Evolutionary conservation across 495 filamentous ascomycete species (phyloP).

Genomic region (Penicillium canariense): DNA sequence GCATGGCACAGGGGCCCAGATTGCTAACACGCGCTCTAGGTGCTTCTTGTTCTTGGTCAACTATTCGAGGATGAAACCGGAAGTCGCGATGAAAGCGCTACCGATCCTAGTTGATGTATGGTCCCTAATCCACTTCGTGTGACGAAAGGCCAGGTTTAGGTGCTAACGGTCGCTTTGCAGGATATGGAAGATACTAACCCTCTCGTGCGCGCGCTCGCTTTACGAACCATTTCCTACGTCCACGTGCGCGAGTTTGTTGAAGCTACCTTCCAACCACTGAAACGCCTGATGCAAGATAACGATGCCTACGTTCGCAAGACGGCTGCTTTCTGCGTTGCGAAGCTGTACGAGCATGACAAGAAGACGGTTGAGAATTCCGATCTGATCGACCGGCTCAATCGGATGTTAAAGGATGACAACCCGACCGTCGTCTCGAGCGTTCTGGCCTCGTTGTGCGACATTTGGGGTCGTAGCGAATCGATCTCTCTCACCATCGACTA

Average conservation of each 20-base stretch:
- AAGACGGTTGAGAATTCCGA: conserved; percentile 86
- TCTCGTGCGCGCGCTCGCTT: conserved; percentile 84
- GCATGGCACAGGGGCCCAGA: background rate
- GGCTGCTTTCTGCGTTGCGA: conserved; percentile 92
- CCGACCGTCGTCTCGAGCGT: conserved; percentile 96
- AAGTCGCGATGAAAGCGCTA: conserved; percentile 89
- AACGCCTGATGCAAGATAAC: conserved; percentile 75
- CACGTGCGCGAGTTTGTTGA: conserved; percentile 96
- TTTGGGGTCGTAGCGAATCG: conserved; percentile 95
- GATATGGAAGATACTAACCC: conserved; percentile 95
- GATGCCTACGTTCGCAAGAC: conserved; percentile 99
- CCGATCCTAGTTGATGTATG: conserved; percentile 79
- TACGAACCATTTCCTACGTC: conserved; percentile 96
- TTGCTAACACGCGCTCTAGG: conserved; percentile 51
- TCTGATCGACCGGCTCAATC: conserved; percentile 88
- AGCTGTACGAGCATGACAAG: conserved; percentile 95
- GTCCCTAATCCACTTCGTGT: background rate
- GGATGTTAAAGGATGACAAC: conserved; percentile 90
- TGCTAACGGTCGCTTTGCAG: conserved; percentile 41
- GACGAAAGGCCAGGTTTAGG: background rate
- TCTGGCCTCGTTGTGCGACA: conserved; percentile 89
- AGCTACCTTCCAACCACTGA: conserved; percentile 80
- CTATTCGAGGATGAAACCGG: conserved; percentile 91
- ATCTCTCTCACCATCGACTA: conserved; percentile 99
- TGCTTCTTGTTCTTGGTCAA: conserved; percentile 98